phyloP scores from a whole-genome alignment of 192 early-diverging fungal genomes.

The Coemansia pectinata region DNA sequence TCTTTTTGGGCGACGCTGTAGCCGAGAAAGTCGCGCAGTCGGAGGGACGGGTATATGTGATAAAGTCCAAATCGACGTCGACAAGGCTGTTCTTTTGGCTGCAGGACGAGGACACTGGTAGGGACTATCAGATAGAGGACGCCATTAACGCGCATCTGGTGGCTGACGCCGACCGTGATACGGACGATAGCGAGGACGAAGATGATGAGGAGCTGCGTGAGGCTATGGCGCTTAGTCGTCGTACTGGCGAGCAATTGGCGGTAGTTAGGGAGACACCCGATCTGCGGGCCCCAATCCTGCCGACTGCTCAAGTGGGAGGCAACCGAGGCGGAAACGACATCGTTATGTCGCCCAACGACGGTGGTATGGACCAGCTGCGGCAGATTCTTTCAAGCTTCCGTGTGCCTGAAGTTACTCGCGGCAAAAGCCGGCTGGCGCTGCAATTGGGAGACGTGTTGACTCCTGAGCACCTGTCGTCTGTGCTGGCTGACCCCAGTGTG shows the following conservation, averaged over 20 bases:
- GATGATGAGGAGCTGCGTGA: constrained; percentile 28
- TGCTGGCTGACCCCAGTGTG: constrained; percentile 35
- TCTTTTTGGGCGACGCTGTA: constrained; percentile 78
- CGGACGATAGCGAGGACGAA: constrained; percentile 13
- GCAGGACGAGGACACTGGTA: constrained; percentile 65
- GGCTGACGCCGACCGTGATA: constrained; percentile 14
- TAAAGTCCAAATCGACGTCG: constrained; percentile 79
- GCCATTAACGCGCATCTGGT: constrained; percentile 64
- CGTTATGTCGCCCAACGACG: constrained; percentile 13
- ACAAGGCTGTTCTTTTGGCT: constrained; percentile 85
- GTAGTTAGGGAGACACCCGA: constrained; percentile 27
- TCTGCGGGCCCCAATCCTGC: constrained; percentile 10
- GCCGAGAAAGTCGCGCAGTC: constrained; percentile 59
- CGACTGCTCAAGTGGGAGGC: constrained; percentile 40
- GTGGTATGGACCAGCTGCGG: constrained; percentile 31
- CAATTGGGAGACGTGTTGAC: constrained; percentile 51
- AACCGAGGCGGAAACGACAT: constrained; percentile 37
- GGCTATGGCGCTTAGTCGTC: constrained; percentile 32
- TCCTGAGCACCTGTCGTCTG: constrained; percentile 22
- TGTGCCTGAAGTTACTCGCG: constrained; percentile 14
- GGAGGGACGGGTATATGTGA: constrained; percentile 71
- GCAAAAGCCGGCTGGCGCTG: background rate
- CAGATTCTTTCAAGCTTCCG: constrained; percentile 31
- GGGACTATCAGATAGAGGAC: constrained; percentile 59
- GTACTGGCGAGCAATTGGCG: constrained; percentile 34